Conservation (phyloP, 2,329 filamentous ascomycete genomes). For the Clonostachys sp. region DNA sequence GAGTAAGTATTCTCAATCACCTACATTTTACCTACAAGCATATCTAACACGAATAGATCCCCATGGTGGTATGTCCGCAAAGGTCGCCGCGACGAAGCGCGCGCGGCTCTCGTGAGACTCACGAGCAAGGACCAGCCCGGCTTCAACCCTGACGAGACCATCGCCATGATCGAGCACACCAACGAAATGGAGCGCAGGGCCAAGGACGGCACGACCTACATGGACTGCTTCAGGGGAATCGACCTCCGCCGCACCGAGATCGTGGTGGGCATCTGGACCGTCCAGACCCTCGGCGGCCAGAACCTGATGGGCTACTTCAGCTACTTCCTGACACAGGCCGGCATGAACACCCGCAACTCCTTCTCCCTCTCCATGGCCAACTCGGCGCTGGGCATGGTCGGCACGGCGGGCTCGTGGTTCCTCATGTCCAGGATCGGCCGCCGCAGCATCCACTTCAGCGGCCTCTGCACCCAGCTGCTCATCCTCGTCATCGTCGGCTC, state of each 20-base stretch:
- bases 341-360: slow-evolving; percentile 34
- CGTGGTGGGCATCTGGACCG: slow-evolving; percentile 41
- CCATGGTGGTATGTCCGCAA: slow-evolving; percentile 48
- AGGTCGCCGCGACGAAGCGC: slow-evolving; percentile 31
- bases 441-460: slow-evolving; percentile 41
- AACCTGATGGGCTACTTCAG: slow-evolving; percentile 44
- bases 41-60: slow-evolving; percentile 18
- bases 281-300: slow-evolving; percentile 41
- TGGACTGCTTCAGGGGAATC: slow-evolving; percentile 45
- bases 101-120: slow-evolving; percentile 32
- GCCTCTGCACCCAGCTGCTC: slow-evolving; percentile 31
- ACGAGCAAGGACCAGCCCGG: slow-evolving; percentile 26
- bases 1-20: slow-evolving; percentile 23
- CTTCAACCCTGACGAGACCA: slow-evolving; percentile 38
- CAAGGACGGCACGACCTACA: slow-evolving; percentile 36
- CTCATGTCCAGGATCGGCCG: slow-evolving; percentile 43
- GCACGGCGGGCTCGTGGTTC: slow-evolving; percentile 45
- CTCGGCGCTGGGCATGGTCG: slow-evolving; percentile 44
- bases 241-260: slow-evolving; percentile 51
- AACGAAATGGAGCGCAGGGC: slow-evolving; percentile 40
- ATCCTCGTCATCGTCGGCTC: slow-evolving; percentile 34
- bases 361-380: slow-evolving; percentile 41
- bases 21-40: background rate
- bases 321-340: slow-evolving; percentile 40
- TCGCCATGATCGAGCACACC: slow-evolving; percentile 51